phyloP scores from a whole-genome alignment of 495 filamentous ascomycete genomes.

The Penicillium dipodomyicola region DNA sequence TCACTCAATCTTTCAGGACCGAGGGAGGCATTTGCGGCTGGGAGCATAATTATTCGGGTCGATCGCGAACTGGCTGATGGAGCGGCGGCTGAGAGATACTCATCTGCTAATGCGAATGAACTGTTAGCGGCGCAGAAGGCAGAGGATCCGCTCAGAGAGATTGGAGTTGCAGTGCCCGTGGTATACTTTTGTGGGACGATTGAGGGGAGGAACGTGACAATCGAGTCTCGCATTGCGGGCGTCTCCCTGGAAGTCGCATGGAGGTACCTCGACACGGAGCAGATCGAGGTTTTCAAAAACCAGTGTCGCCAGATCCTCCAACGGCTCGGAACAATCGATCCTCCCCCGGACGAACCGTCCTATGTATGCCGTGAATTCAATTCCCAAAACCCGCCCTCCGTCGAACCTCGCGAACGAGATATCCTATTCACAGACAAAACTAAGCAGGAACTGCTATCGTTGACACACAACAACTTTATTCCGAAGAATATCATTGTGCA shows the following conservation, averaged over 20 bases:
- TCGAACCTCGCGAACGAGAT: conserved; percentile 27
- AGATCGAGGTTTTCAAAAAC: conserved; percentile 36
- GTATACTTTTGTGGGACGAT: conserved; percentile 42
- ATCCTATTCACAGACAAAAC: conserved; percentile 34
- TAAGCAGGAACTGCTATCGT: conserved; percentile 26
- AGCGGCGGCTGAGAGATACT: conserved; percentile 31
- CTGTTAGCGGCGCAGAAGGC: conserved; percentile 39
- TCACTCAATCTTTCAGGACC: conserved; percentile 34
- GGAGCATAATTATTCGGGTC: conserved; percentile 42
- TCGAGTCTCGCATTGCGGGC: conserved; percentile 45
- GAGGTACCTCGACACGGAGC: conserved; percentile 36
- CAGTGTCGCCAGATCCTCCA: conserved; percentile 39
- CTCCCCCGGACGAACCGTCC: conserved; percentile 30
- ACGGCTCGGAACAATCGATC: conserved; percentile 27
- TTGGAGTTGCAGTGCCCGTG: conserved; percentile 39
- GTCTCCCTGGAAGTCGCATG: conserved; percentile 46
- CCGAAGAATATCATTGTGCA: conserved; percentile 42
- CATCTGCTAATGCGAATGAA: conserved; percentile 61
- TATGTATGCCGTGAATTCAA: conserved; percentile 42
- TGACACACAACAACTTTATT: conserved; percentile 43
- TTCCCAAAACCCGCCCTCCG: conserved; percentile 27
- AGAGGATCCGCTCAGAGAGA: conserved; percentile 33
- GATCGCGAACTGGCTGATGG: conserved; percentile 31
- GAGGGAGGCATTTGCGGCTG: conserved; percentile 40
- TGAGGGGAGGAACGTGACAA: conserved; percentile 41